phyloP scores from a whole-genome alignment of 1,284 basidiomycete genomes.

The Kalmanozyma brasiliensis region DNA sequence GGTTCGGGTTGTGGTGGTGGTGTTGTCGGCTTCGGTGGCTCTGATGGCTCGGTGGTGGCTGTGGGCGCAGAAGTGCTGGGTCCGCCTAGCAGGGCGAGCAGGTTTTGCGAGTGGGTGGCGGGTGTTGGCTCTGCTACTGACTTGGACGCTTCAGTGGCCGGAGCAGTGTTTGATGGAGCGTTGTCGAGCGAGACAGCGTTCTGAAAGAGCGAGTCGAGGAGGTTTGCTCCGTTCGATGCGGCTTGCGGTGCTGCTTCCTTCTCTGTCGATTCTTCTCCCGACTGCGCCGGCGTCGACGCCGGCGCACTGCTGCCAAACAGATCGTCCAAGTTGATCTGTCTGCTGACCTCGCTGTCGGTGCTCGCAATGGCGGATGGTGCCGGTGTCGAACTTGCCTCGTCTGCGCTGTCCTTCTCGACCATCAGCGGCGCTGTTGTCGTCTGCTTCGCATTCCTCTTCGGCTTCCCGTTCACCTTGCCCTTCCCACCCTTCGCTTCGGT shows the following conservation, averaged over 20 bases:
- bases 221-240: slow-evolving; percentile 9
- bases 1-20: slow-evolving; percentile 4
- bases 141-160: background rate
- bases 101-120: slow-evolving; percentile 14
- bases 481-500: slow-evolving; percentile 16
- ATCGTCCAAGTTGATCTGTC: slow-evolving; percentile 45
- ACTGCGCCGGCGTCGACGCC: background rate
- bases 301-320: slow-evolving; percentile 20
- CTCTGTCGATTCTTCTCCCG: background rate
- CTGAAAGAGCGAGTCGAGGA: slow-evolving; percentile 40
- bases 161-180: background rate
- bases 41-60: background rate
- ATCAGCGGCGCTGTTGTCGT: background rate
- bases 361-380: background rate
- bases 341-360: slow-evolving; percentile 6
- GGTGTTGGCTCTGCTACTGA: background rate
- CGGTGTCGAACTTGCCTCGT: slow-evolving; percentile 10
- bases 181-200: slow-evolving; percentile 22
- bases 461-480: slow-evolving; percentile 21
- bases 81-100: slow-evolving; percentile 19
- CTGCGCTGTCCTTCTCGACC: slow-evolving; percentile 21
- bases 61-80: background rate
- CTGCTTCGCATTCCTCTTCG: slow-evolving; percentile 22
- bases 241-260: background rate
- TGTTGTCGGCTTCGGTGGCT: slow-evolving; percentile 1